These are phyloP conservation scores for Lithohypha guttulata DNA, from an alignment of 2,329 filamentous ascomycete genomes.

Conservation along the genomic window DNA sequence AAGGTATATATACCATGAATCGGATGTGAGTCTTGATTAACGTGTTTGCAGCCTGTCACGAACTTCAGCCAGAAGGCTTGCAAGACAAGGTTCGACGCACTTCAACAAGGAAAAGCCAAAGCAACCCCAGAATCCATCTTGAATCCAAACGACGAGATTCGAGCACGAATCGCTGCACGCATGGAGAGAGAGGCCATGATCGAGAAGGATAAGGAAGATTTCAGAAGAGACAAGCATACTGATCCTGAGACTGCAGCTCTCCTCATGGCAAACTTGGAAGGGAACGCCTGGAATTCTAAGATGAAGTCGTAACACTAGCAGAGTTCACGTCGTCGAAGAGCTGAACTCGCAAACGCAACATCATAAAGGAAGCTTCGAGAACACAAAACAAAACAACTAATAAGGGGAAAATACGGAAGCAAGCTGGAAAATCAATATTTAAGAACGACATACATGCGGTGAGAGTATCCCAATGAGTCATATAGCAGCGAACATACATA, in stretches of 20 bases:
- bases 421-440: too few species aligned
- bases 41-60: constrained; percentile 20
- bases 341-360: too few species aligned
- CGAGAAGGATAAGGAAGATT: constrained; percentile 9
- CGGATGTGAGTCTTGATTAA: constrained; percentile 10
- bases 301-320: constrained; percentile 5
- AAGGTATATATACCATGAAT: constrained; percentile 18
- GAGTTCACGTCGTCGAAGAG: too few species aligned
- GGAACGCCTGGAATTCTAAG: constrained; percentile 18
- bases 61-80: constrained; percentile 40
- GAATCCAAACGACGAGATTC: constrained; percentile 17
- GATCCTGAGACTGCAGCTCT: neutral
- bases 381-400: too few species aligned
- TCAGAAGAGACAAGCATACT: neutral
- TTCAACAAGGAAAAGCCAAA: constrained; percentile 34
- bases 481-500: too few species aligned
- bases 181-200: constrained; percentile 16
- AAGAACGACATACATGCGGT: too few species aligned
- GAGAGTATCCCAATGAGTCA: too few species aligned
- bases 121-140: constrained; percentile 31
- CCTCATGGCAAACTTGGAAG: constrained; percentile 15
- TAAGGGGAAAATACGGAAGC: too few species aligned
- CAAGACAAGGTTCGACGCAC: constrained; percentile 31
- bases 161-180: constrained; percentile 19
- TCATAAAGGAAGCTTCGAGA: too few species aligned